Evolutionary conservation across 148 eudicot species (phyloP), one percentile per base, ranked within the genome.

Genomic region (Mesembryanthemum crystallinum): DNA sequence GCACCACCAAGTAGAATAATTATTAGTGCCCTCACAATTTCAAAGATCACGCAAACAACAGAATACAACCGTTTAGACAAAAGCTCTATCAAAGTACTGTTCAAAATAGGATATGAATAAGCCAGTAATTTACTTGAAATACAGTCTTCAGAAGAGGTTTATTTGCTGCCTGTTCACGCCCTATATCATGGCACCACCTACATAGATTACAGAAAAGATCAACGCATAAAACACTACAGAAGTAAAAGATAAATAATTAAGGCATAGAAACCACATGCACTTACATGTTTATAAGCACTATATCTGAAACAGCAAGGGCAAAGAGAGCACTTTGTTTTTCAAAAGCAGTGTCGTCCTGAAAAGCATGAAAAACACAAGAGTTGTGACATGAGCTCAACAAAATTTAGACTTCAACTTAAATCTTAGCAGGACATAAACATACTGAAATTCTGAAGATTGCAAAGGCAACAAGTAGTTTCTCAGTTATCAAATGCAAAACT

Each of bases 171-270:
- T 95, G 98, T 82, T 95, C 98, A 85, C 98, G 97, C 11, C 98
- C 98, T 81, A 95, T 95, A 78, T 95, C 98, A 89, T 95, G 98
- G 83, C 98, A 95, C 98, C 98, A 95, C 98, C 98, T 95, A 81
- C 74, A 69, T 62, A 51, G 63, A 71, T 33, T 21, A 63, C 6
- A 71, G 57, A 72, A 59, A 33, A 58, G 4, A 12, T 65, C 28
- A 17, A 35, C 29, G 61, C 27, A 72, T 17, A 60, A 6, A 43
- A 71, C 23, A 57, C 10, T 51, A 69, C 69, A n/a, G 62, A 32
- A 55, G 77, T 25, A 62, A 32, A 32, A 28, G 32, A 15, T 28
- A 67, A 54, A 39, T 24, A 37, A 71, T 57, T 35, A 63, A 59
- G 39, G 37, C 64, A 30, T 23, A 27, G 45, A 49, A 59, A 67